Evolutionary conservation across 2,329 filamentous ascomycete genomes (phyloP), one percentile per base, ranked within the genome.

Genomic region (Colletotrichum sublineola): DNA sequence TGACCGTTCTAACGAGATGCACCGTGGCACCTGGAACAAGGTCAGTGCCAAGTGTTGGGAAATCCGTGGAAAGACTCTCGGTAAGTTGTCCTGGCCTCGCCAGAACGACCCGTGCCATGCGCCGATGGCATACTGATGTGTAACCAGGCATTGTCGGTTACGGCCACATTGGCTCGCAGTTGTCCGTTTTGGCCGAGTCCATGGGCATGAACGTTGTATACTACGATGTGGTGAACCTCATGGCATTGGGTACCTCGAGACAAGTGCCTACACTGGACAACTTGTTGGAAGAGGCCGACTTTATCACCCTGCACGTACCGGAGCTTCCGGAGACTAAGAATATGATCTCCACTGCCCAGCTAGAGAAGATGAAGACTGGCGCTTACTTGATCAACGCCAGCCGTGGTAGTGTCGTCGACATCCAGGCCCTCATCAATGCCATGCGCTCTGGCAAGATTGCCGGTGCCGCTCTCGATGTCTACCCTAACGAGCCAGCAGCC

Each of bases 151-250:
- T 99, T 78, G 91, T 99, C 75, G 96, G 96, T 40, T 99, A 99
- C 80, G 96, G 96, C 74, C 96, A 99, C 81, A 98, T 99, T 80
- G 96, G 96, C 74, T 95, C 94, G 63, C 96, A 99, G 83, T 86
- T 99, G 75, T 98, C 95, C 0, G 96, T 99, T 53, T 86, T 99
- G 75, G 95, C 96, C 38, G 96, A 99, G 83, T 91, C 96, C 33
- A 97, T 99, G 95, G 96, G 96, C 62, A 98, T 99, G 96, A 91
- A 89, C 20, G 96, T 99, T 78, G 95, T 98, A 78, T 99, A 98
- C 87, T 98, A 97, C 82, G 96, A 99, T 82, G 91, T 97, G 8
- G 84, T 97, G 74, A 97, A 95, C 77, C 88, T 98, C 77, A 99
- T 99, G 96, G 93, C 93, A 56, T 85, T 99, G 80, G 96, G 96